Conservation (phyloP, 2,329 filamentous ascomycete species). For the Tolypocladium inflatum region DNA sequence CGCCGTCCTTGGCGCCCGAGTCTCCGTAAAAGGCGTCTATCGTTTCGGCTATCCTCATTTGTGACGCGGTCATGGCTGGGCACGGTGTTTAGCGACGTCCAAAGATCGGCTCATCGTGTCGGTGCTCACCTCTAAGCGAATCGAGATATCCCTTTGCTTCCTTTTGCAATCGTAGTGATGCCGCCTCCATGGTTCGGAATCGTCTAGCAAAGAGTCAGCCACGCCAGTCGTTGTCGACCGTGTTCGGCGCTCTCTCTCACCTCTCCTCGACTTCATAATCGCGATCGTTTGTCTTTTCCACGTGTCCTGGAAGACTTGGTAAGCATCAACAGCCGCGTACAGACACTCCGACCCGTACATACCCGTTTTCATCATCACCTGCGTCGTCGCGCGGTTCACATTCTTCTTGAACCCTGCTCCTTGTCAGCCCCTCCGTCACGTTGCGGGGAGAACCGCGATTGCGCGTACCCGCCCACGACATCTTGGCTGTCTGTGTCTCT, state of each 20-base stretch:
- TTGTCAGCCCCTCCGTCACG: slow-evolving; percentile 16
- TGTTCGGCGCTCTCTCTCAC: slow-evolving; percentile 28
- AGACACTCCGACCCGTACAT: slow-evolving; percentile 14
- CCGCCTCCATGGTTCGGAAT: slow-evolving; percentile 95
- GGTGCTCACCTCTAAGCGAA: slow-evolving; percentile 67
- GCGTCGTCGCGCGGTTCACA: slow-evolving; percentile 96
- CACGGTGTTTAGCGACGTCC: neutral
- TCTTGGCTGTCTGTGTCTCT: slow-evolving; percentile 23
- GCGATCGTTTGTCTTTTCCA: slow-evolving; percentile 96
- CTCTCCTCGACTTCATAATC: slow-evolving; percentile 97
- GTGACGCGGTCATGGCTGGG: slow-evolving; percentile 92
- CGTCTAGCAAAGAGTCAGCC: slow-evolving; percentile 46
- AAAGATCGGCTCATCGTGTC: neutral
- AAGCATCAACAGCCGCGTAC: neutral
- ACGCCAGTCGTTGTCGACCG: neutral
- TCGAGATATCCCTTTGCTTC: slow-evolving; percentile 98
- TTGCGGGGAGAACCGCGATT: slow-evolving; percentile 13
- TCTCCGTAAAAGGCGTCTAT: slow-evolving; percentile 99
- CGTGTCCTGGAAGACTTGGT: slow-evolving; percentile 54
- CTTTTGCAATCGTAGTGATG: slow-evolving; percentile 85
- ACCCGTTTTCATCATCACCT: slow-evolving; percentile 99
- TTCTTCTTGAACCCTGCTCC: slow-evolving; percentile 60
- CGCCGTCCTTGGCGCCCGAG: slow-evolving; percentile 85
- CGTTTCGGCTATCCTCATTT: slow-evolving; percentile 98
- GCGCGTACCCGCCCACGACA: slow-evolving; percentile 61